Percentiles rank a stretch among this genome's conserved stretches.
phyloP scores from a whole-genome alignment of 192 early-diverging fungal species.

The Chytriomyces confervae region DNA sequence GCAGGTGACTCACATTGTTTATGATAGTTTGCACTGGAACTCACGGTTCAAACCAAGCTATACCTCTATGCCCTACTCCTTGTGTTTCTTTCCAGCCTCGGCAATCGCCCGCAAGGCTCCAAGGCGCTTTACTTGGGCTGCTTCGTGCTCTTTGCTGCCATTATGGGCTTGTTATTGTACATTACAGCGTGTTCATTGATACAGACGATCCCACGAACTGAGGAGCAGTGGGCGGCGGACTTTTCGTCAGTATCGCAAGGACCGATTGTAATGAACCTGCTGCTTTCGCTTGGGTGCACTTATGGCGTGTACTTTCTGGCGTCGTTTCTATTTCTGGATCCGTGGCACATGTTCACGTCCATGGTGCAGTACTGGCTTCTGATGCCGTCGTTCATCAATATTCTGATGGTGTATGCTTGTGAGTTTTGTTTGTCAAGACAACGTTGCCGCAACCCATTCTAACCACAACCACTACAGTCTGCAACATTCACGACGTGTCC shows the following conservation, averaged over 20 bases:
- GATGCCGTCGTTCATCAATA: conserved; percentile 55
- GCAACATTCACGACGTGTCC: conserved; percentile 61
- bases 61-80: conserved; percentile 54
- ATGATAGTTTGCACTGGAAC: neutral
- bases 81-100: conserved; percentile 57
- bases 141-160: conserved; percentile 55
- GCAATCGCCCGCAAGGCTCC: conserved; percentile 61
- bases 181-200: conserved; percentile 48
- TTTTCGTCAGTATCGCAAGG: conserved; percentile 19
- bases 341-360: conserved; percentile 61
- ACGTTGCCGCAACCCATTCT: neutral
- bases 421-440: conserved; percentile 26
- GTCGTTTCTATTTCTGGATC: conserved; percentile 53
- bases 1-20: conserved; percentile 4
- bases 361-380: conserved; percentile 56
- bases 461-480: conserved; percentile 34
- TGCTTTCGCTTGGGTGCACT: conserved; percentile 52
- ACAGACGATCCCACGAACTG: conserved; percentile 26
- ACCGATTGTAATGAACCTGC: conserved; percentile 42
- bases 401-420: conserved; percentile 65
- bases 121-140: conserved; percentile 48
- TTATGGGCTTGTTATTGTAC: conserved; percentile 56
- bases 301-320: conserved; percentile 61
- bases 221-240: conserved; percentile 23
- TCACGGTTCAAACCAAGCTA: conserved; percentile 2